Percentiles rank a stretch among this genome's conserved stretches.
phyloP scores from a whole-genome alignment of 139 green algal species.

The Chlamydomonas asymmetrica region DNA sequence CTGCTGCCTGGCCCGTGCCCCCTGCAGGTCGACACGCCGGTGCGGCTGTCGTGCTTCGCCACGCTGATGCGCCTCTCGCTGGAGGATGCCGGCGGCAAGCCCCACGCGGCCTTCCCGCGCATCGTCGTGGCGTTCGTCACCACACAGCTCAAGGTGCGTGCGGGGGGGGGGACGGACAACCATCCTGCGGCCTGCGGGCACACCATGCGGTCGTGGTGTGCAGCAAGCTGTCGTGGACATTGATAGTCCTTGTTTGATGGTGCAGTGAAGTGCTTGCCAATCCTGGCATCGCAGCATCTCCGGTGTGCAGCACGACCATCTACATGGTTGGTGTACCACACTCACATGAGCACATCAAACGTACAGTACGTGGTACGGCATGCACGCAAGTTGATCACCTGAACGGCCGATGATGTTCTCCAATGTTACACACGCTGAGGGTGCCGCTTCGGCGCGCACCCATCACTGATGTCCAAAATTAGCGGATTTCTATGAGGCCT shows the following conservation, averaged over 20 bases:
- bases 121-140: constrained; percentile 55
- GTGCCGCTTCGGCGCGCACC: neutral
- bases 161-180: no score
- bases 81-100: neutral
- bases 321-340: no score
- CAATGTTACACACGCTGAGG: constrained; percentile 56
- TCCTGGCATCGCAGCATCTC: no score
- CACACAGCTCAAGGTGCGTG: constrained; percentile 54
- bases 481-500: constrained; percentile 67
- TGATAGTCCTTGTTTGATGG: no score
- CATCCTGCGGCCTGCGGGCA: no score
- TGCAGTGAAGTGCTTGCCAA: no score
- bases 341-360: neutral
- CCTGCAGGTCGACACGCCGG: constrained; percentile 34
- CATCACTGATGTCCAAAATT: constrained; percentile 43
- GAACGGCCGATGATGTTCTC: constrained; percentile 41
- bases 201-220: no score
- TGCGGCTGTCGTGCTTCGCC: constrained; percentile 36
- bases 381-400: neutral
- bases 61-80: constrained; percentile 40
- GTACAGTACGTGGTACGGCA: neutral
- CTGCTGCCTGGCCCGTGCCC: no score
- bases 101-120: constrained; percentile 45
- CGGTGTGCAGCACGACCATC: no score
- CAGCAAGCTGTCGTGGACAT: no score